These are phyloP conservation scores for Solanum medicagineum DNA, from an alignment of 257 asterid genomes.

Conservation along the genomic window DNA sequence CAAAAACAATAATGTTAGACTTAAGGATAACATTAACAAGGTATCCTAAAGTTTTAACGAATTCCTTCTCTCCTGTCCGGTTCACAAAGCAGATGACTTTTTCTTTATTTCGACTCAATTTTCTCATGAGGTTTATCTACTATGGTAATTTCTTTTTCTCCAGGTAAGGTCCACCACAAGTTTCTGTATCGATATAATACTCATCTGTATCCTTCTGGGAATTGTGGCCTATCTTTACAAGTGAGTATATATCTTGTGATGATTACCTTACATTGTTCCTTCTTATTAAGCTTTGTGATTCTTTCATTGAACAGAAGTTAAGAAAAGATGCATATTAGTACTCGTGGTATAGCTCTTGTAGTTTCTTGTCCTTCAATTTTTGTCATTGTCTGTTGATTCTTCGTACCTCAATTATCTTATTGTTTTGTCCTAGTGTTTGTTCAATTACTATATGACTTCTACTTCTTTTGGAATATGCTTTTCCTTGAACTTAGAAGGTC, in stretches of 20 bases:
- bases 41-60: constrained; percentile 5
- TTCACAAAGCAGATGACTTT: background rate
- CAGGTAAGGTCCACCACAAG: constrained; percentile 74
- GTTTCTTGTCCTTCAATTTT: background rate
- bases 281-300: background rate
- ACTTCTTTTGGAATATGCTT: too few relatives aligned
- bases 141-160: background rate
- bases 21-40: constrained; percentile 47
- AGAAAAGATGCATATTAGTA: background rate
- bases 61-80: background rate
- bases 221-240: constrained; percentile 66
- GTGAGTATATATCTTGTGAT: constrained; percentile 35
- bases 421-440: background rate
- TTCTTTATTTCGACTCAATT: background rate
- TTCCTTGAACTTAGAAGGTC: background rate
- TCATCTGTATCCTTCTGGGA: constrained; percentile 66
- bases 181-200: constrained; percentile 60
- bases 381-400: background rate
- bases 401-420: background rate
- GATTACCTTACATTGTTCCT: background rate
- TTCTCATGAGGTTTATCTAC: background rate
- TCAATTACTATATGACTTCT: too few relatives aligned
- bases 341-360: background rate
- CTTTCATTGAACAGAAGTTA: background rate
- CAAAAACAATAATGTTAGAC: constrained; percentile 55